Base-by-base conservation (phyloP, 768 basidiomycete species). In the Naganishia vishniacii region DNA sequence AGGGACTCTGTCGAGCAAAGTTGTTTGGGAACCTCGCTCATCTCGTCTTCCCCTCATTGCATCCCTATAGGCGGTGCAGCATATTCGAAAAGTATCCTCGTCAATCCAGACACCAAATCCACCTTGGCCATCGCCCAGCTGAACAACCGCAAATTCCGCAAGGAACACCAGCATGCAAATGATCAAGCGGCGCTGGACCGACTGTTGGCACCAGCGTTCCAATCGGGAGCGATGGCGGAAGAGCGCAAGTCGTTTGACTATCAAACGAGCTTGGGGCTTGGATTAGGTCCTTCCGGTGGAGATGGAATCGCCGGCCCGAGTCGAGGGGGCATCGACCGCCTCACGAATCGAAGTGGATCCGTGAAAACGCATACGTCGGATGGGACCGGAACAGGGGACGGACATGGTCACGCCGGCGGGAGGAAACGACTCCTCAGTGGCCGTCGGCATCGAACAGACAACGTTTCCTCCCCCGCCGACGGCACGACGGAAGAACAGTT, bases 111-210 rank as follows among this genome's bases (percentile, higher is more conserved):
- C 53, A 40, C 51, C 23, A 47, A 46, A 32, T 61, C 65, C 23
- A n/a, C 60, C 9, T 16, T 66, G 32, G 49, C 61, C 45, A 51
- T 67, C 25, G 49, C 65, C 9, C 61, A 46, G 8, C 26, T 58
- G 23, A 34, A 34, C 25, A 32, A 45, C 23, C 51, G 40, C 49
- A 62, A 56, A 42, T 62, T 48, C 31, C 48, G 65, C 0, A 67
- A 67, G 56, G 45, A 62, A 23, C 61, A 67, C 40, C 18, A 49
- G 11, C 28, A 45, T 2, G 61, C 61, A 11, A 67, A 67, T 61
- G 65, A 67, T 31, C 45, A 48, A n/a, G 65, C 65, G 11, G 65
- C 65, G 3, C 26, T 67, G 16, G 61, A 67, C 31, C 49, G 61
- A 9, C 40, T 67, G 3, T 31, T 67, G 5, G 60, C 65, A 12